A percentile compares a stretch with the other conserved stretches of the same genome.
These are phyloP conservation scores for sorghum (Sorghum bicolor) DNA, from an alignment of 176 grass and related monocot species.

Conservation along the genomic window Sorghum_bicolor_NCBIv3 NC_012873.2:64140501-64141000, in stretches of 20 bases:
- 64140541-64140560: neutral
- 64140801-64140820: neutral
- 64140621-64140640: no score
- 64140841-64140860: conserved; percentile 22
- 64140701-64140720: neutral
- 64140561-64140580: no score
- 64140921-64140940: neutral
- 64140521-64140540: neutral
- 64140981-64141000: neutral
- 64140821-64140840: neutral
- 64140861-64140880: neutral
- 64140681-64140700: neutral
- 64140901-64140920: conserved; percentile 34
- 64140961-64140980: neutral
- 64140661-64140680: neutral
- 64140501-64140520: neutral
- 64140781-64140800: neutral
- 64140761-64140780: neutral
- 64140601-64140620: no score
- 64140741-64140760: neutral
- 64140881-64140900: neutral
- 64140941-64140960: neutral
- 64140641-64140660: neutral
- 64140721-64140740: neutral
- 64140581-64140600: no score